Conservation (phyloP, 768 basidiomycete species). For the Mycena olivaceomarginata region DNA sequence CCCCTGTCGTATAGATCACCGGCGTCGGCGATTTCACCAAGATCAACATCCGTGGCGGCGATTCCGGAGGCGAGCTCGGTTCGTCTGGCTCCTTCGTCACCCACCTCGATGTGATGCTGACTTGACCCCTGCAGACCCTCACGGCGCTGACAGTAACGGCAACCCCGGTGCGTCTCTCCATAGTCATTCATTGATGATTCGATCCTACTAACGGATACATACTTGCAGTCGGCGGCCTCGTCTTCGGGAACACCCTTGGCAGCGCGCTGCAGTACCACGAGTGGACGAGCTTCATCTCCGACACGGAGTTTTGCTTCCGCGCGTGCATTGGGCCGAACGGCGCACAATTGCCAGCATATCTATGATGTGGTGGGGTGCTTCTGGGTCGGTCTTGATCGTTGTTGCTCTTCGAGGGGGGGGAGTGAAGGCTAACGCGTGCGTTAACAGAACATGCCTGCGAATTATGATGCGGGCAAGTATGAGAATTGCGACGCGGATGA, state of each 20-base stretch:
- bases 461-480: constrained; percentile 76
- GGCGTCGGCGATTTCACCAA: too few relatives aligned
- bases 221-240: constrained; percentile 77
- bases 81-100: constrained; percentile 52
- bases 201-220: background rate
- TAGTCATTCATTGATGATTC: too few relatives aligned
- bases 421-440: constrained; percentile 46
- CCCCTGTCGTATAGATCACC: too few relatives aligned
- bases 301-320: constrained; percentile 81
- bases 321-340: constrained; percentile 77
- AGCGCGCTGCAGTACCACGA: constrained; percentile 76
- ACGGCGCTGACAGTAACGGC: constrained; percentile 59
- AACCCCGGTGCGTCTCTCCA: constrained; percentile 60
- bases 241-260: constrained; percentile 81
- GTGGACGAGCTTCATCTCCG: constrained; percentile 92
- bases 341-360: constrained; percentile 83
- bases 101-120: constrained; percentile 69
- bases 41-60: too few relatives aligned
- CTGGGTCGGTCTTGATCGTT: constrained; percentile 57
- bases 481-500: constrained; percentile 81
- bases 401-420: too few relatives aligned
- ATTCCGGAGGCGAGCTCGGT: constrained; percentile 82
- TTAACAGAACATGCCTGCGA: constrained; percentile 83
- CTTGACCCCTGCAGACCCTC: constrained; percentile 19
- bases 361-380: constrained; percentile 82